These are phyloP conservation scores for cucumber (Cucumis sativus) DNA, from an alignment of 306 rosid species.

Conservation along the genomic window DNA sequence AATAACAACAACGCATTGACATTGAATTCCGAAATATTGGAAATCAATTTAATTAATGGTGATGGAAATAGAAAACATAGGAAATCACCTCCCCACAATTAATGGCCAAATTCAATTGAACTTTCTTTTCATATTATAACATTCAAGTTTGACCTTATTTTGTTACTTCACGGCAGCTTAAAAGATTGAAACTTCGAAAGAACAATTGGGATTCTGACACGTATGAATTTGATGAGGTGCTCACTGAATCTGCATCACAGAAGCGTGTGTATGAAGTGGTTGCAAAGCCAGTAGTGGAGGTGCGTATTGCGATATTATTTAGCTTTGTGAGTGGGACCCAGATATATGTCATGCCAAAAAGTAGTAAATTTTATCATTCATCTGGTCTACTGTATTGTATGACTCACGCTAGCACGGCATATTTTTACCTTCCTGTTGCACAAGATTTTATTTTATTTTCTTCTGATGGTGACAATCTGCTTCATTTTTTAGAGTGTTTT, in stretches of 20 bases:
- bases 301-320: constrained; percentile 14
- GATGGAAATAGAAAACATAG: neutral
- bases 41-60: neutral
- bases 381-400: neutral
- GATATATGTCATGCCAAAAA: neutral
- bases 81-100: neutral
- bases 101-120: neutral
- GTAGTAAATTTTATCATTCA: neutral
- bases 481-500: constrained; percentile 65
- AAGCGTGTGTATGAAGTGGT: constrained; percentile 97
- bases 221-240: constrained; percentile 83
- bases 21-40: neutral
- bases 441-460: neutral
- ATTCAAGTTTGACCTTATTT: constrained; percentile 1
- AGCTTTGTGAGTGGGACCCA: neutral
- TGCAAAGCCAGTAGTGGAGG: constrained; percentile 99
- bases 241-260: constrained; percentile 84
- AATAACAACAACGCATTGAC: neutral
- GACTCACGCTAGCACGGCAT: neutral
- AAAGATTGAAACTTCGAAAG: constrained; percentile 81
- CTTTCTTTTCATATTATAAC: neutral
- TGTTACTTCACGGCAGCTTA: constrained; percentile 43
- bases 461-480: neutral
- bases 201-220: constrained; percentile 96
- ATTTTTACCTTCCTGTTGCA: neutral